Evolutionary conservation across 495 filamentous ascomycete species (phyloP).

Genomic region (Penicillium coffeae): DNA sequence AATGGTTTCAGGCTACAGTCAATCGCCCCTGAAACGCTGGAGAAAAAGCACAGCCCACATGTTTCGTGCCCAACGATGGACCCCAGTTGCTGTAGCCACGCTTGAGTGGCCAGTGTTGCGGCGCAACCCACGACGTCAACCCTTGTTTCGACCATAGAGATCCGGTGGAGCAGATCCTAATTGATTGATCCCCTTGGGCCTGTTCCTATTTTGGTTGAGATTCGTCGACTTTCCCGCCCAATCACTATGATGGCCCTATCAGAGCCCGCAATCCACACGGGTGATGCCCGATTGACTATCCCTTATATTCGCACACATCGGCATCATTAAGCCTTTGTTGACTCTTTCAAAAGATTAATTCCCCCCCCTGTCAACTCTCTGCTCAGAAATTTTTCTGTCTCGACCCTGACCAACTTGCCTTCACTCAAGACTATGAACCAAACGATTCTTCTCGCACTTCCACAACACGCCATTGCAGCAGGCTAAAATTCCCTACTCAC

Average conservation of each 20-base stretch:
- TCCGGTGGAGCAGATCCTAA: background rate
- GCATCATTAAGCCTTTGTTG: conserved; percentile 16
- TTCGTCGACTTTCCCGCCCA: conserved; percentile 19
- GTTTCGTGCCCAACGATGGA: conserved; percentile 14
- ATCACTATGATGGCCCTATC: conserved; percentile 24
- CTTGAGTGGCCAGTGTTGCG: background rate
- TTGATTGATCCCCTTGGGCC: conserved; percentile 16
- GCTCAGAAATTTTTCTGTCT: background rate
- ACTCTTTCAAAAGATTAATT: conserved; percentile 8
- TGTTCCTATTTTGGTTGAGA: conserved; percentile 21
- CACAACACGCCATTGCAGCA: conserved; percentile 18
- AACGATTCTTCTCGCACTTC: conserved; percentile 4
- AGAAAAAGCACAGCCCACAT: background rate
- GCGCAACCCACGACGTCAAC: background rate
- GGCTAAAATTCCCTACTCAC: conserved; percentile 17
- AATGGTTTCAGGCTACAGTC: background rate
- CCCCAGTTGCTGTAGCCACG: conserved; percentile 5
- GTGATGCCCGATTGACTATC: conserved; percentile 26
- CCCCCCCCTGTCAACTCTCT: conserved; percentile 3
- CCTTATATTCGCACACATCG: conserved; percentile 24
- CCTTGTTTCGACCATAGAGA: background rate
- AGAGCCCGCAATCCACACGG: conserved; percentile 9
- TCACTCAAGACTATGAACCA: background rate
- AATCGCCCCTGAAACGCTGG: conserved; percentile 1
- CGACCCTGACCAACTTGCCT: background rate